Evolutionary conservation across 345 rosid genomes (phyloP).

Genomic region (Bretschneidera sinensis): DNA sequence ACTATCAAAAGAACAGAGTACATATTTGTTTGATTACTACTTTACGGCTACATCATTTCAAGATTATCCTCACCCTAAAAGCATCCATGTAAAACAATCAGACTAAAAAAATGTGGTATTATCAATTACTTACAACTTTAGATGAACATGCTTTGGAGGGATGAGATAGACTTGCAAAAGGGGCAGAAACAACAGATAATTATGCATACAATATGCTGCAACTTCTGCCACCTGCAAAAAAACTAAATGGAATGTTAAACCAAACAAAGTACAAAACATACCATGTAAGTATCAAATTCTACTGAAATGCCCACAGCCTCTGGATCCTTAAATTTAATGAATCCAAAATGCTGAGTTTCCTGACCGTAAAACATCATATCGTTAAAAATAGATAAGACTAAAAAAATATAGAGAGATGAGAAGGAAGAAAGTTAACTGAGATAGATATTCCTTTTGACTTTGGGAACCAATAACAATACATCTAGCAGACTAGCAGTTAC

Average conservation of each 20-base stretch:
- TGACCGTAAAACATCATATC: slow-evolving; percentile 45
- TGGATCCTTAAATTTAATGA: slow-evolving; percentile 71
- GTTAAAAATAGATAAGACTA: not conserved
- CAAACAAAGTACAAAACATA: not conserved
- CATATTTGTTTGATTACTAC: too few relatives aligned
- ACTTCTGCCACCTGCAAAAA: slow-evolving; percentile 78
- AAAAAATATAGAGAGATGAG: too few relatives aligned
- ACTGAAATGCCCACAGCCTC: slow-evolving; percentile 43
- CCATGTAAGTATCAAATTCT: not conserved
- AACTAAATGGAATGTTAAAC: slow-evolving; percentile 15
- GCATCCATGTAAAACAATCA: not conserved
- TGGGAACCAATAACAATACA: too few relatives aligned
- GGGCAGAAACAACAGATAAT: slow-evolving; percentile 79
- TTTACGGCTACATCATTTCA: not conserved
- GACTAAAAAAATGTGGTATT: not conserved
- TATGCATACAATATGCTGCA: slow-evolving; percentile 87
- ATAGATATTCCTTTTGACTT: too few relatives aligned
- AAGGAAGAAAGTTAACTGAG: not conserved
- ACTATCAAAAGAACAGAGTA: too few relatives aligned
- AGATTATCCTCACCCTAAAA: not conserved
- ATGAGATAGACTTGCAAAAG: slow-evolving; percentile 70
- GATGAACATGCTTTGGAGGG: slow-evolving; percentile 67
- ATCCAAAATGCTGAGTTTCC: slow-evolving; percentile 94
- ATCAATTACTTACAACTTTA: slow-evolving; percentile 55
- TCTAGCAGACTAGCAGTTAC: too few relatives aligned